Evolutionary conservation across 352 stramenopile genomes (phyloP).

Genomic region (Globisporangium megalacanthum): DNA sequence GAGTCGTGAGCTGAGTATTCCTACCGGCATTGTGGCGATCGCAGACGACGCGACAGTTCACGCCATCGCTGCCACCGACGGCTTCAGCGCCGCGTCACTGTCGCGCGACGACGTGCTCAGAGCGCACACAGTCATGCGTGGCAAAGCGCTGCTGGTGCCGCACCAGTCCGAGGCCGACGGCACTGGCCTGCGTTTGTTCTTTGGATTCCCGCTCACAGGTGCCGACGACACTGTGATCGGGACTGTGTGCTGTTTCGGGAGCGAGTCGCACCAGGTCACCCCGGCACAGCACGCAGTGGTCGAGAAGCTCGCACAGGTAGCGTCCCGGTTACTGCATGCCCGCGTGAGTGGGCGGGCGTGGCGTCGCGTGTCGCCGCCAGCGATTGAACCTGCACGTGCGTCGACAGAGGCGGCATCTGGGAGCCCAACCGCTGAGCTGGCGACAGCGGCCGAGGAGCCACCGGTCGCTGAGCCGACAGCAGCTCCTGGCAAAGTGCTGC

Average conservation of each 20-base stretch:
- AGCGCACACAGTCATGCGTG: constrained; percentile 47
- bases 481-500: background rate
- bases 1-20: constrained; percentile 28
- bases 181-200: constrained; percentile 41
- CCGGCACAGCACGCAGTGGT: constrained; percentile 40
- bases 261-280: constrained; percentile 31
- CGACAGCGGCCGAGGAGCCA: background rate
- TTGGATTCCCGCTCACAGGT: constrained; percentile 43
- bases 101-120: constrained; percentile 46
- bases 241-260: constrained; percentile 45
- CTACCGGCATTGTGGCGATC: constrained; percentile 40
- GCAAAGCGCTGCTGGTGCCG: constrained; percentile 36
- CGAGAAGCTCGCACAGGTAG: constrained; percentile 33
- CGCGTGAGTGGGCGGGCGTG: constrained; percentile 1
- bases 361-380: background rate
- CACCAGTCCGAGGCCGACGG: constrained; percentile 50
- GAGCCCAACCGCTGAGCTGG: background rate
- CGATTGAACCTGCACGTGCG: background rate
- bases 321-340: constrained; percentile 25
- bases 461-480: background rate
- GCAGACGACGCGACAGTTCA: constrained; percentile 33
- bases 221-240: constrained; percentile 33
- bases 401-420: too few relatives aligned
- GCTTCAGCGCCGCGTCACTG: constrained; percentile 19
- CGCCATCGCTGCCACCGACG: constrained; percentile 33